Evolutionary conservation across 2,329 filamentous ascomycete species (phyloP), one percentile per base, ranked within the genome.

Genomic region (Fusarium sororula): DNA sequence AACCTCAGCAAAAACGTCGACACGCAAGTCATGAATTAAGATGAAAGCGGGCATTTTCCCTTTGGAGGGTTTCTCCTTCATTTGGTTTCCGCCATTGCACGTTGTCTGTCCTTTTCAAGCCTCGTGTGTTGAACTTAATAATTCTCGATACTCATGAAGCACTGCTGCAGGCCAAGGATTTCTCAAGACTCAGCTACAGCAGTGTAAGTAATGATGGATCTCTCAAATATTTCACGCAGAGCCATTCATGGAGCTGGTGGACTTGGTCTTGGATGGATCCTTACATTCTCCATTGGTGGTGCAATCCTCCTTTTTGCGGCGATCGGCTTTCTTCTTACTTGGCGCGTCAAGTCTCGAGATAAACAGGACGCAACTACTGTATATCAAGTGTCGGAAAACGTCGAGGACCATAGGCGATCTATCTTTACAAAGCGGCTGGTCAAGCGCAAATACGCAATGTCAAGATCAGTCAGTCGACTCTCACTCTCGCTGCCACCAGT

Each of bases 271-370:
- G 81, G 81, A n/a, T 82, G 81, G 78, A 70, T 86, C 22, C 80
- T 88, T 39, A 82, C 82, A 61, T 85, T 89, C 61, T 84, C 84
- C 18, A 72, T 90, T 32, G 83, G 83, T 38, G 86, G 86, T n/a
- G 84, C 85, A 22, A 75, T 86, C 5, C 60, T 87, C 12, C 66
- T 89, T 20, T 86, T 87, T 75, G 79, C 83, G 5, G 79, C 75
- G 13, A 65, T 88, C 12, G 85, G 84, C 1, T 79, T 86, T 32
- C 65, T 87, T 30, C 82, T 87, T 51, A 75, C 85, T 11, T 84
- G 83, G 79, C 71, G 77, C 28, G 69, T 83, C 63, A 80, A 79
- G 69, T 62, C 64, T 30, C 78, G 77, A 42, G 54, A 70, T 39
- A 42, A 72, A 39, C n/a, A 69, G 60, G 28, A 56, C 18, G 72